Conservation (phyloP, 1,139 yeast species). For the Insectozyma bohioensis region DNA sequence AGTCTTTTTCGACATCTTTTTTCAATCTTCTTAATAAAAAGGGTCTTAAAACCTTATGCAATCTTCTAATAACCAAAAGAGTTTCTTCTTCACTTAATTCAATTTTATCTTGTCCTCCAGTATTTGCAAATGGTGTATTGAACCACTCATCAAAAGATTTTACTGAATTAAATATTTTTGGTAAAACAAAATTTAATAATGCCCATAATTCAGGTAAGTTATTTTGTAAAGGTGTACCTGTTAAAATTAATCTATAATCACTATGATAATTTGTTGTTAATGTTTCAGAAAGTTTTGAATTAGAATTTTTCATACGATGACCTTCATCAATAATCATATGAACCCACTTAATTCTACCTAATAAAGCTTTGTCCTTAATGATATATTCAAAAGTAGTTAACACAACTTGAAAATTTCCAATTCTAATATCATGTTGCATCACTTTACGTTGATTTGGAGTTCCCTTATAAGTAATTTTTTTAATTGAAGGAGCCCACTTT, state of each 20-base stretch:
- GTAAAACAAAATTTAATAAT: slow-evolving; percentile 70
- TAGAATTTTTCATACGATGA: slow-evolving; percentile 81
- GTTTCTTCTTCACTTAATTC: slow-evolving; percentile 92
- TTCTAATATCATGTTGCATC: slow-evolving; percentile 58
- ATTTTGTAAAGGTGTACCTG: slow-evolving; percentile 87
- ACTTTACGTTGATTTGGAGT: slow-evolving; percentile 68
- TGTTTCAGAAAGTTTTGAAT: slow-evolving; percentile 70
- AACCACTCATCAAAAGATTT: slow-evolving; percentile 90
- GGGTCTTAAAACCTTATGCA: slow-evolving; percentile 94
- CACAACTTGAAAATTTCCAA: slow-evolving; percentile 72
- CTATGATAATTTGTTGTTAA: slow-evolving; percentile 72
- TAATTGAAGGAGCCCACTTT: slow-evolving; percentile 80
- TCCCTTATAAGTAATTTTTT: slow-evolving; percentile 72
- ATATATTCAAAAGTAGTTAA: slow-evolving; percentile 80
- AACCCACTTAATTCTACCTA: slow-evolving; percentile 72
- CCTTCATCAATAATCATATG: slow-evolving; percentile 92
- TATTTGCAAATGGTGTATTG: slow-evolving; percentile 79
- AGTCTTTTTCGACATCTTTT: slow-evolving; percentile 94
- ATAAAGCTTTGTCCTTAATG: slow-evolving; percentile 68
- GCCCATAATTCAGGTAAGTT: slow-evolving; percentile 88
- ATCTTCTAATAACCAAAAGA: slow-evolving; percentile 86
- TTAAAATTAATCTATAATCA: slow-evolving; percentile 73
- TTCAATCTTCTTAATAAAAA: slow-evolving; percentile 91
- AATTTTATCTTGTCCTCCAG: slow-evolving; percentile 79
- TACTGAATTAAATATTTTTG: slow-evolving; percentile 79